Percentiles rank a stretch among this genome's conserved stretches.
These are phyloP conservation scores for Zygoascus ofunaensis DNA, from an alignment of 805 yeast species.

Conservation along the genomic window DNA sequence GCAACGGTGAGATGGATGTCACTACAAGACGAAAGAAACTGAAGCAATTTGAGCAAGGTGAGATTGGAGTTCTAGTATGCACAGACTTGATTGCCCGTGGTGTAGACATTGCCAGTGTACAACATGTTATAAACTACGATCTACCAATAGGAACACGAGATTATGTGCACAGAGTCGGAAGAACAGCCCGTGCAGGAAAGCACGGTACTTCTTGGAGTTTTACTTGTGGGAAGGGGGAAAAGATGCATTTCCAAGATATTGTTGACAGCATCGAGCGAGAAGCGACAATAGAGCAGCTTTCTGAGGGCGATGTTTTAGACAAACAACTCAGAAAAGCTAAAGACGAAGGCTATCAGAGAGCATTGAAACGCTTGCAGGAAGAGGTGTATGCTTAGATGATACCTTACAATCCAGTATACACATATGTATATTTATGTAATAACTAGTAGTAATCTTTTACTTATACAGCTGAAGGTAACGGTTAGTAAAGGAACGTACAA, in stretches of 20 bases:
- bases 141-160: constrained; percentile 82
- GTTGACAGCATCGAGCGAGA: constrained; percentile 14
- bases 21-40: constrained; percentile 48
- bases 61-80: constrained; percentile 46
- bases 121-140: constrained; percentile 81
- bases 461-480: neutral
- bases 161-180: constrained; percentile 91
- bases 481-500: too few species aligned
- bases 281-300: constrained; percentile 11
- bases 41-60: constrained; percentile 47
- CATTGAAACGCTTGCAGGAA: constrained; percentile 13
- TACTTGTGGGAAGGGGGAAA: constrained; percentile 71
- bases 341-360: constrained; percentile 13
- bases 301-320: constrained; percentile 17
- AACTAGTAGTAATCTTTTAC: neutral
- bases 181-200: constrained; percentile 91
- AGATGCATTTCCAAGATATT: constrained; percentile 36
- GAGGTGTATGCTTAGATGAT: constrained; percentile 11
- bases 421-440: neutral
- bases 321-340: constrained; percentile 4
- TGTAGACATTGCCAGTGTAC: constrained; percentile 63
- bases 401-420: neutral
- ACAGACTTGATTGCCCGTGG: constrained; percentile 97
- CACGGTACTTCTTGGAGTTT: constrained; percentile 67
- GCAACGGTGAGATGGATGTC: constrained; percentile 31